These are phyloP conservation scores for Cylindricascospora bacillispora DNA, from an alignment of 1,139 yeast genomes.

Conservation along the genomic window DNA sequence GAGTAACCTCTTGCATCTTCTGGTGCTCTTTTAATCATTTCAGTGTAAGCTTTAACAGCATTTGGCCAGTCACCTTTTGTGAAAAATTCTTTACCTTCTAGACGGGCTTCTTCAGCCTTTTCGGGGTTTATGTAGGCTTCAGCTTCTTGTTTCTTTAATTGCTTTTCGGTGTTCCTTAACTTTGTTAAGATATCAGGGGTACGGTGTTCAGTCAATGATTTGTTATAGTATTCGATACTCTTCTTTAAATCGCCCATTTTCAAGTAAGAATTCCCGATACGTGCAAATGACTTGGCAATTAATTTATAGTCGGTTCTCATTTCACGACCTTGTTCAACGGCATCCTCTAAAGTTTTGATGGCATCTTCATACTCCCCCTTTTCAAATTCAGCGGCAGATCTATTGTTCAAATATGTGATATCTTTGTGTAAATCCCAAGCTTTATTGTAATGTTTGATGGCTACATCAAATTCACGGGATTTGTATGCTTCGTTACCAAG, in stretches of 20 bases:
- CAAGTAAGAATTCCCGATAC: slow-evolving; percentile 73
- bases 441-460: slow-evolving; percentile 69
- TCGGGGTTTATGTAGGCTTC: slow-evolving; percentile 75
- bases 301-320: slow-evolving; percentile 83
- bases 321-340: slow-evolving; percentile 84
- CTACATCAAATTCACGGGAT: slow-evolving; percentile 81
- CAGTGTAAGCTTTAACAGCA: slow-evolving; percentile 89
- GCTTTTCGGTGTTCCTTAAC: slow-evolving; percentile 78
- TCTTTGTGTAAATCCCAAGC: slow-evolving; percentile 81
- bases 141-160: slow-evolving; percentile 65
- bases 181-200: slow-evolving; percentile 87
- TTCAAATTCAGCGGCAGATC: slow-evolving; percentile 96
- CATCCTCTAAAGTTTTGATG: slow-evolving; percentile 64
- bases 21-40: slow-evolving; percentile 93
- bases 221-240: slow-evolving; percentile 74
- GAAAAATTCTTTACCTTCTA: slow-evolving; percentile 81
- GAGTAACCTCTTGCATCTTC: slow-evolving; percentile 95
- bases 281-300: slow-evolving; percentile 85
- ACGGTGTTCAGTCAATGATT: slow-evolving; percentile 93
- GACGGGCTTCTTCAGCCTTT: slow-evolving; percentile 91
- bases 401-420: slow-evolving; percentile 86
- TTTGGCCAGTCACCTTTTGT: slow-evolving; percentile 92
- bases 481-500: slow-evolving; percentile 84
- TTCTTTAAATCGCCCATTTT: slow-evolving; percentile 59
- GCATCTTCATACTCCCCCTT: slow-evolving; percentile 86